Conservation (phyloP, 805 yeast genomes). For the Schwanniomyces occidentalis region DNA sequence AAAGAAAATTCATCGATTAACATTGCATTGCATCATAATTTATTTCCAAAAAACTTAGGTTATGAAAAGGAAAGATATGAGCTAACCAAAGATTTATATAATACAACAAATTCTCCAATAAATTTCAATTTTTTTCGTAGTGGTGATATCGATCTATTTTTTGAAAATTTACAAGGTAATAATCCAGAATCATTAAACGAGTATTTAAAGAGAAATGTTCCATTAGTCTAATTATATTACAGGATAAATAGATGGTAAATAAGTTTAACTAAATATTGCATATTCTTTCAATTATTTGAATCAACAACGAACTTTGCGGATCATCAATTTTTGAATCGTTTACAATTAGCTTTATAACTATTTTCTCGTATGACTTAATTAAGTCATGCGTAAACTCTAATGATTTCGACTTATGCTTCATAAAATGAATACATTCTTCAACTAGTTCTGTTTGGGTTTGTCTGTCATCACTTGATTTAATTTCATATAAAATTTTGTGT, state of each 20-base stretch:
- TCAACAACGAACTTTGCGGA: constrained; percentile 9
- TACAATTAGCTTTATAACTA: constrained; percentile 15
- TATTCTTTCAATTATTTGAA: constrained; percentile 16
- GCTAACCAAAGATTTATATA: background rate
- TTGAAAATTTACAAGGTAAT: constrained; percentile 11
- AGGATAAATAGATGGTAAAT: background rate
- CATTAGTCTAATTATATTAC: constrained; percentile 5
- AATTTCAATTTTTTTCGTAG: constrained; percentile 4
- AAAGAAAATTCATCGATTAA: constrained; percentile 16
- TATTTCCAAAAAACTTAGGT: constrained; percentile 26
- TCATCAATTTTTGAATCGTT: constrained; percentile 1
- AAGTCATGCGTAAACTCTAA: constrained; percentile 23
- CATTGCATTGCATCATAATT: constrained; percentile 20
- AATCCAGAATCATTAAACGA: constrained; percentile 1
- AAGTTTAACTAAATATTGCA: constrained; percentile 15
- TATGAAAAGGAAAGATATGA: constrained; percentile 20
- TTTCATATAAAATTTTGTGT: constrained; percentile 19
- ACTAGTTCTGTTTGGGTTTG: constrained; percentile 14
- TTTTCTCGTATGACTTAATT: constrained; percentile 20
- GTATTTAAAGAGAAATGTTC: constrained; percentile 3
- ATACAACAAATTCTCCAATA: too few relatives aligned
- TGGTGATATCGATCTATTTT: constrained; percentile 25
- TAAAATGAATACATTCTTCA: constrained; percentile 19
- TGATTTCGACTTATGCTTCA: constrained; percentile 23
- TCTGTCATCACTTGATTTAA: constrained; percentile 16